A percentile compares a stretch with the other conserved stretches of the same genome.
These are phyloP conservation scores for Scedosporium apiospermum DNA, from an alignment of 2,329 filamentous ascomycete genomes.

Conservation along the genomic window DNA sequence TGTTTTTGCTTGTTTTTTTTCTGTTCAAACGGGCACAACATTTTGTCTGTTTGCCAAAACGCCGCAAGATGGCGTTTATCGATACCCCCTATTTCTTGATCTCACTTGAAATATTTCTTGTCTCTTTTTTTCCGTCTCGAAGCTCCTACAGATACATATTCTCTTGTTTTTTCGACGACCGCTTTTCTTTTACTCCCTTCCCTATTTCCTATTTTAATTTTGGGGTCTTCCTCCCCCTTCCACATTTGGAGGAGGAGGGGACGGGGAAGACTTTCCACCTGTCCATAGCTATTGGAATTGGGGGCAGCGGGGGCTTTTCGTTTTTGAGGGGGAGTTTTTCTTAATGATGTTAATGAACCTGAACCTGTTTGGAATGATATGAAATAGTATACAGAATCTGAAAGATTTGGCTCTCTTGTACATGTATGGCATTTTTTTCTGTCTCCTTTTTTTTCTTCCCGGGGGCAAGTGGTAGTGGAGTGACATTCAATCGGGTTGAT, in stretches of 20 bases:
- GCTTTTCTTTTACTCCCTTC: background rate
- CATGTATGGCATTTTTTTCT: background rate
- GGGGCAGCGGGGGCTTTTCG: background rate
- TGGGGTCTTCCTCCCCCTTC: background rate
- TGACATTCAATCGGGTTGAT: too few relatives aligned
- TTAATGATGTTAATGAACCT: slow-evolving; percentile 1
- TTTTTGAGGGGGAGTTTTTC: background rate
- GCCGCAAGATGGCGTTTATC: too few relatives aligned
- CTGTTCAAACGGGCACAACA: background rate
- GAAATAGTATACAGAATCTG: background rate
- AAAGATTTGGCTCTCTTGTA: background rate
- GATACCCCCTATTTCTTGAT: too few relatives aligned
- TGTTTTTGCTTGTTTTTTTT: background rate
- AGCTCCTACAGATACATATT: slow-evolving; percentile 6
- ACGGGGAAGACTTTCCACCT: background rate
- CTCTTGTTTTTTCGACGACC: background rate
- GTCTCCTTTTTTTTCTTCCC: background rate
- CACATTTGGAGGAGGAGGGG: background rate
- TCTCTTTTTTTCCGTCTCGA: slow-evolving; percentile 6
- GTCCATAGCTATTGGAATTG: background rate
- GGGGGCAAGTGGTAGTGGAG: background rate
- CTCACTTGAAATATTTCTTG: too few relatives aligned
- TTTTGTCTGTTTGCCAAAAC: background rate
- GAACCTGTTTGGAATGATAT: background rate
- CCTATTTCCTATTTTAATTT: background rate